phyloP scores from a whole-genome alignment of 2,329 filamentous ascomycete species.

The Colletotrichum viniferum region DNA sequence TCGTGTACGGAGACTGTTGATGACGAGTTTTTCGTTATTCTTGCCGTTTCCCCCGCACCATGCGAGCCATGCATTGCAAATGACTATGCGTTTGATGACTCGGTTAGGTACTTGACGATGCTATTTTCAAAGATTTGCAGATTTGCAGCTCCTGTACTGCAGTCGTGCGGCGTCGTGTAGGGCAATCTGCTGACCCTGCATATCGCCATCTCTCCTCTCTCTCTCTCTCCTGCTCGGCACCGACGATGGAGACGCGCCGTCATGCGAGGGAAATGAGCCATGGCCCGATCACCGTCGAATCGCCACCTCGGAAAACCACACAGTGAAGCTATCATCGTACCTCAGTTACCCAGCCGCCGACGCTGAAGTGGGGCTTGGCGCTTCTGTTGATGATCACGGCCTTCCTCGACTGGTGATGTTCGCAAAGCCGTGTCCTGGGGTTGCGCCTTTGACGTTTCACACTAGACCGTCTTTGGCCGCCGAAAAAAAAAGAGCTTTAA shows the following conservation, averaged over 20 bases:
- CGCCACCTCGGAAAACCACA: not conserved
- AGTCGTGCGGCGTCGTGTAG: not conserved
- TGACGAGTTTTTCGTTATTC: not conserved
- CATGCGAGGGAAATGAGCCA: slow-evolving; percentile 3
- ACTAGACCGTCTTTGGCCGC: not conserved
- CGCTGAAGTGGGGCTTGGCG: not conserved
- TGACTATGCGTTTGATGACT: not conserved
- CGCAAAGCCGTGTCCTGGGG: not conserved
- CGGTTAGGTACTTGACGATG: not conserved
- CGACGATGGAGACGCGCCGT: not conserved
- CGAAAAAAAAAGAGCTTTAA: not conserved
- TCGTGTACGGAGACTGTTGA: not conserved
- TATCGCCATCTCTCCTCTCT: not conserved
- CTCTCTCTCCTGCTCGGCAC: not conserved
- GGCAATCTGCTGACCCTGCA: not conserved
- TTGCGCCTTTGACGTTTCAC: slow-evolving; percentile 8
- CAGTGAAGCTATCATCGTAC: not conserved
- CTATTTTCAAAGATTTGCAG: not conserved
- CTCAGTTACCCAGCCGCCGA: not conserved
- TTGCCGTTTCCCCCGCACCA: not conserved
- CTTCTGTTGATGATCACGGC: not conserved
- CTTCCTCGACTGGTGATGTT: slow-evolving; percentile 1
- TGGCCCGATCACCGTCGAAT: not conserved
- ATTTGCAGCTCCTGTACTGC: not conserved
- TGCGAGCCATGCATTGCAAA: not conserved